phyloP scores from a whole-genome alignment of 2,329 filamentous ascomycete species.

The Podosphaera fusca region DNA sequence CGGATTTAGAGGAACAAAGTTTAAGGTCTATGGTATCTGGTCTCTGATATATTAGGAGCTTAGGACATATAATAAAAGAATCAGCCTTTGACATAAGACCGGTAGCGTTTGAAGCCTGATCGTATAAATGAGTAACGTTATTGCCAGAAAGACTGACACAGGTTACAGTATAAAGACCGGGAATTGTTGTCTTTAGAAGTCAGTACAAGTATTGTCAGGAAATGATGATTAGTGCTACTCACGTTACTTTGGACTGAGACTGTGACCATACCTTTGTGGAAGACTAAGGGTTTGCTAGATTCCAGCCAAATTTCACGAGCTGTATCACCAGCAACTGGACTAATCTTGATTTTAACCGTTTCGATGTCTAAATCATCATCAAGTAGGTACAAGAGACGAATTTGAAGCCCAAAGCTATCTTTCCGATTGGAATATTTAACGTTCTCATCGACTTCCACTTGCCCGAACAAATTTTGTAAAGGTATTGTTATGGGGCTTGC shows the following conservation, averaged over 20 bases:
- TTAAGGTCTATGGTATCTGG: constrained; percentile 43
- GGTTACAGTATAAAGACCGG: constrained; percentile 55
- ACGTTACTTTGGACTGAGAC: constrained; percentile 24
- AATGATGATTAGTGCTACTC: constrained; percentile 8
- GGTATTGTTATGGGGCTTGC: constrained; percentile 42
- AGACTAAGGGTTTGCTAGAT: constrained; percentile 17
- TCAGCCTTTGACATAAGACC: constrained; percentile 4
- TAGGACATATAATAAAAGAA: constrained; percentile 32
- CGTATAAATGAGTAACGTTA: constrained; percentile 42
- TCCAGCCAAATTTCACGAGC: constrained; percentile 46
- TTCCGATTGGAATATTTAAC: constrained; percentile 45
- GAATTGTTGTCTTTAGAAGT: constrained; percentile 31
- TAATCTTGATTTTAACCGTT: constrained; percentile 37
- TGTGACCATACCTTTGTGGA: constrained; percentile 23
- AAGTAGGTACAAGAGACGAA: constrained; percentile 50
- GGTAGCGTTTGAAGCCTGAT: constrained; percentile 25
- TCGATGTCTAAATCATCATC: constrained; percentile 46
- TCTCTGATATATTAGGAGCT: constrained; percentile 52
- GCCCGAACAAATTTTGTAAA: constrained; percentile 50
- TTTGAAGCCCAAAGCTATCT: constrained; percentile 50
- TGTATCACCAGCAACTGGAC: constrained; percentile 29
- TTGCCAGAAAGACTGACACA: constrained; percentile 40
- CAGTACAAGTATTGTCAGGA: constrained; percentile 8
- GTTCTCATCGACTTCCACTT: constrained; percentile 41
- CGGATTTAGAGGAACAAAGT: constrained; percentile 40